Conservation (phyloP, 2,329 filamentous ascomycete species). For the Hyphodiscus sp. region DNA sequence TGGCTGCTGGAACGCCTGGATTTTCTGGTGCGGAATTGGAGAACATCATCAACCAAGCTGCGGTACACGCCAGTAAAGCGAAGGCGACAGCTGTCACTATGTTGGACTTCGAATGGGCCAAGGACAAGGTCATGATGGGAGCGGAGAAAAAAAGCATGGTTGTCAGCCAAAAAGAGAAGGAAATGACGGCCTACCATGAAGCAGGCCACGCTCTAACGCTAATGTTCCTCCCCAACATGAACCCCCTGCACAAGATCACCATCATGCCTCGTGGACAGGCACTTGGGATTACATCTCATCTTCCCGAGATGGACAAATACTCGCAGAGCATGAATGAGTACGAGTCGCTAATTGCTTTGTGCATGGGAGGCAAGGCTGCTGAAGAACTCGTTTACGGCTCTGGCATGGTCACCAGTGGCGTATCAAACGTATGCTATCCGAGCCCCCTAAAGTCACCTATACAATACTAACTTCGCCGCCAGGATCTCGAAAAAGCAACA, state of each 20-base stretch:
- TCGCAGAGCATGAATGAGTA: conserved; percentile 82
- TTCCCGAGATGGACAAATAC: conserved; percentile 90
- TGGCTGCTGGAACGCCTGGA: conserved; percentile 83
- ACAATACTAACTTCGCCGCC: conserved; percentile 27
- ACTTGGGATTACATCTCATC: conserved; percentile 78
- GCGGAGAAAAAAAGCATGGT: conserved; percentile 85
- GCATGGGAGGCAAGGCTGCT: conserved; percentile 80
- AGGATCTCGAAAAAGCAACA: conserved; percentile 83
- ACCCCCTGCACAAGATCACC: conserved; percentile 90
- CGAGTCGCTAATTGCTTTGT: conserved; percentile 70
- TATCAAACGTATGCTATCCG: conserved; percentile 56
- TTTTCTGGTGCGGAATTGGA: conserved; percentile 94
- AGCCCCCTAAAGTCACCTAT: not conserved
- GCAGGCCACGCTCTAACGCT: conserved; percentile 90
- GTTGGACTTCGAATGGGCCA: conserved; percentile 90
- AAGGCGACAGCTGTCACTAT: conserved; percentile 70
- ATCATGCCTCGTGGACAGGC: conserved; percentile 86
- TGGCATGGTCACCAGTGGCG: conserved; percentile 88
- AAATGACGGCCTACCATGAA: conserved; percentile 94
- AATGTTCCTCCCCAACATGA: conserved; percentile 68
- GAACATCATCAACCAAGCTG: conserved; percentile 94
- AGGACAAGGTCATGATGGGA: conserved; percentile 97
- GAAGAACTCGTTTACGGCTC: conserved; percentile 88
- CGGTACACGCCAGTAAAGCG: conserved; percentile 85
- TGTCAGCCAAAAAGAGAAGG: conserved; percentile 88